phyloP scores from a whole-genome alignment of 148 eudicot genomes.

The Rhododendron mucronatum region DNA sequence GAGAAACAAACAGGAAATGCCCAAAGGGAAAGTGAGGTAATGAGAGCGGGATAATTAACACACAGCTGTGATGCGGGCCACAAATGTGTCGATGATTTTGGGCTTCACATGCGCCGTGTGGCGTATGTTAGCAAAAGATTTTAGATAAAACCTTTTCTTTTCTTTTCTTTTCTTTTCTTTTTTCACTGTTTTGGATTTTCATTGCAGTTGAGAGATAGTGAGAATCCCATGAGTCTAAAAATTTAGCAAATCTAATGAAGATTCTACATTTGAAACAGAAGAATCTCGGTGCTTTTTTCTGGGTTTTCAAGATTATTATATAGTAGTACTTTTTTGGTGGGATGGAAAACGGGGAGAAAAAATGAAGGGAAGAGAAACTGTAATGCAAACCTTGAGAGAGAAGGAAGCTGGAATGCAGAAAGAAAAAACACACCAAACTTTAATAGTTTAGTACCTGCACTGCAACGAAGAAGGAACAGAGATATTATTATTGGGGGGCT shows the following conservation, averaged over 20 bases:
- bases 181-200: not conserved
- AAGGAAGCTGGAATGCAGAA: not conserved
- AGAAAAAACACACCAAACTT: not conserved
- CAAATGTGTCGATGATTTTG: constrained; percentile 9
- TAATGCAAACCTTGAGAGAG: not conserved
- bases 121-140: not conserved
- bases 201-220: not conserved
- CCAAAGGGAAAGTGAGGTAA: constrained; percentile 4
- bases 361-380: not conserved
- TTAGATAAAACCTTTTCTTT: too few relatives aligned
- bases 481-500: not conserved
- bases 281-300: not conserved
- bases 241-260: not conserved
- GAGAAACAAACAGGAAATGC: constrained; percentile 8
- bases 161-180: not conserved
- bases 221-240: not conserved
- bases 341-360: too few relatives aligned
- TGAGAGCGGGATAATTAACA: not conserved
- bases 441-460: too few relatives aligned
- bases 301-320: not conserved
- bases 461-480: not conserved
- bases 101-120: not conserved
- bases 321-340: too few relatives aligned
- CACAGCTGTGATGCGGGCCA: not conserved
- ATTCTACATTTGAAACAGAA: not conserved